phyloP scores from a whole-genome alignment of 2,329 filamentous ascomycete genomes.

The Fusarium cyanostomum region DNA sequence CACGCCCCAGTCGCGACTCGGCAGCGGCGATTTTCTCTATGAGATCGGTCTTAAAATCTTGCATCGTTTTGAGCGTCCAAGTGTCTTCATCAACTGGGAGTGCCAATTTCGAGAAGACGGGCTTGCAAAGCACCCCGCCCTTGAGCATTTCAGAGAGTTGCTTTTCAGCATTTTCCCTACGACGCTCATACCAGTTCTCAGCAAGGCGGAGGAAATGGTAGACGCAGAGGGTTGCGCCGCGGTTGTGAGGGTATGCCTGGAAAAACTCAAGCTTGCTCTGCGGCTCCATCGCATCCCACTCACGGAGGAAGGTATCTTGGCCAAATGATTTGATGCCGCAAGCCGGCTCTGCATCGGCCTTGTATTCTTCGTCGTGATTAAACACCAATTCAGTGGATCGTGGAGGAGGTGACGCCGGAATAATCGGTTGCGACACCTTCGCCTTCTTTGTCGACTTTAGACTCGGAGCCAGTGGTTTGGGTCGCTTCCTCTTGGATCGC shows the following conservation, averaged over 20 bases:
- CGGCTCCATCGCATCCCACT: not conserved
- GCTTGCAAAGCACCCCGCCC: not conserved
- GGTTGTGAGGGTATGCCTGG: constrained; percentile 33
- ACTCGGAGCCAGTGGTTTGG: not conserved
- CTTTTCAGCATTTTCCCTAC: not conserved
- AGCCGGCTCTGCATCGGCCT: not conserved
- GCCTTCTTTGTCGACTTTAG: constrained; percentile 6
- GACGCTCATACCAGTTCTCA: constrained; percentile 22
- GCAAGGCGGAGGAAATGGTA: constrained; percentile 23
- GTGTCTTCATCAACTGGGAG: constrained; percentile 16
- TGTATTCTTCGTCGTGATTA: not conserved
- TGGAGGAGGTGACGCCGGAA: not conserved
- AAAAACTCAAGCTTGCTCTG: constrained; percentile 19
- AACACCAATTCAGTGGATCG: not conserved
- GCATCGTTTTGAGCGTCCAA: constrained; percentile 4
- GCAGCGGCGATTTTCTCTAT: not conserved
- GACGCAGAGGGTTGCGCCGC: constrained; percentile 23
- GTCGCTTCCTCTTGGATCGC: constrained; percentile 7
- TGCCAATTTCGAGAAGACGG: constrained; percentile 14
- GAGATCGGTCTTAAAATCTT: constrained; percentile 8
- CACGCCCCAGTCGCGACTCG: not conserved
- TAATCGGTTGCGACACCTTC: not conserved
- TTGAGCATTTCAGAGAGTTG: constrained; percentile 1
- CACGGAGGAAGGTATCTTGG: not conserved
- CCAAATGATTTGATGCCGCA: constrained; percentile 12